A percentile compares a stretch with the other conserved stretches of the same genome.
Evolutionary conservation across 345 rosid species (phyloP).

Genomic region (Geranium brycei): DNA sequence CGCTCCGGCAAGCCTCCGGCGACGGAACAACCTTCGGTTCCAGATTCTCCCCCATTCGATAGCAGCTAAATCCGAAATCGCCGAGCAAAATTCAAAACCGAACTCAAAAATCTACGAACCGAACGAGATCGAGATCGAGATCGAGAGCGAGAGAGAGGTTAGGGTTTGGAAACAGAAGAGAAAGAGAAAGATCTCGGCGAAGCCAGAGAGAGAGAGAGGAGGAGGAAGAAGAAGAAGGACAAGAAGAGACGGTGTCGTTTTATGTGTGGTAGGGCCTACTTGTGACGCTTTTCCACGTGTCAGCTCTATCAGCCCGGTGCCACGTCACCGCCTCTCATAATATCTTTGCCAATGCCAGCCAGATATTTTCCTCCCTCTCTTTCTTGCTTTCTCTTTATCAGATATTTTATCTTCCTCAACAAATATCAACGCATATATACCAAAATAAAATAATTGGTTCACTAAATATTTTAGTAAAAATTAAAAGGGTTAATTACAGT

Average conservation of each 20-base stretch:
- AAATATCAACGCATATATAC: too few relatives aligned
- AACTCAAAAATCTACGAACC: background rate
- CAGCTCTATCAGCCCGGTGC: conserved; percentile 2
- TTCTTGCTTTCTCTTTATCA: background rate
- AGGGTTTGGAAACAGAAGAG: background rate
- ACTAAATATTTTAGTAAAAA: too few relatives aligned
- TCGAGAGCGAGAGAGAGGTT: background rate
- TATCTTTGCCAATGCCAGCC: conserved; percentile 33
- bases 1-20: conserved; percentile 11
- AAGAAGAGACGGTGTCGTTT: background rate
- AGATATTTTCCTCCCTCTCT: conserved; percentile 18
- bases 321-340: conserved; percentile 32
- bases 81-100: conserved; percentile 3
- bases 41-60: background rate
- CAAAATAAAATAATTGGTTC: too few relatives aligned
- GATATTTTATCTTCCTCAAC: background rate
- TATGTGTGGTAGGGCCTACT: conserved; percentile 17
- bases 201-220: background rate
- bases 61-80: background rate
- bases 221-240: background rate
- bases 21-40: background rate
- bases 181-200: too few relatives aligned
- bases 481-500: too few relatives aligned
- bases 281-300: conserved; percentile 54
- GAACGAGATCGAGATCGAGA: conserved; percentile 3